A percentile compares a stretch with the other conserved stretches of the same genome.
Evolutionary conservation across 179 eudicot genomes (phyloP).

Genomic region (Heliamphora pulchella): DNA sequence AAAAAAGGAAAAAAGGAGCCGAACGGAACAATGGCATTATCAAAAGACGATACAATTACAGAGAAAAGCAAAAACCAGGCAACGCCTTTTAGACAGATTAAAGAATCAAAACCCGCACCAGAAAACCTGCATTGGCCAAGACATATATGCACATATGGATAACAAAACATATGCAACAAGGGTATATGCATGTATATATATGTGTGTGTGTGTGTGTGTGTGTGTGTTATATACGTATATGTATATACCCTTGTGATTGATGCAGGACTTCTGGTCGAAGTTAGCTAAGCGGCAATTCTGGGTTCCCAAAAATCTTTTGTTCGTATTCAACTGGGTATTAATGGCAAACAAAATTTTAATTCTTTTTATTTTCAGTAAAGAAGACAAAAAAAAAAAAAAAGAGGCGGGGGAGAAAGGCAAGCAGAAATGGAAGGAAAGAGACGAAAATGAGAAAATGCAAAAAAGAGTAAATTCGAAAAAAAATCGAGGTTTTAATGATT

Average conservation of each 20-base stretch:
- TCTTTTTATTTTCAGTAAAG: neutral
- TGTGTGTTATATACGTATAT: neutral
- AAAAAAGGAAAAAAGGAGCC: neutral
- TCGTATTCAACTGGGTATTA: neutral
- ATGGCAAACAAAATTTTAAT: neutral
- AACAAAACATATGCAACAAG: neutral
- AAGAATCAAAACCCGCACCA: conserved; percentile 30
- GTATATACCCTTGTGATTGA: conserved; percentile 10
- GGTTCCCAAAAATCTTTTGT: conserved; percentile 20
- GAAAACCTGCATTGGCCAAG: conserved; percentile 22
- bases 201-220: conserved; percentile 7
- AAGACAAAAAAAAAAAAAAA: neutral
- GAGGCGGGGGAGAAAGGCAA: neutral
- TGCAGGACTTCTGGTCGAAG: conserved; percentile 37
- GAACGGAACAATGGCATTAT: neutral
- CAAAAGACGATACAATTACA: neutral
- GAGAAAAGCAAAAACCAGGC: neutral
- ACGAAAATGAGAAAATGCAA: neutral
- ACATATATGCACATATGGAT: conserved; percentile 4
- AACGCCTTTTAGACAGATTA: no score
- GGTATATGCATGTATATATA: neutral
- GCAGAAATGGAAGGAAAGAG: neutral
- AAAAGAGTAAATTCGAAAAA: neutral
- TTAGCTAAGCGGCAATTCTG: conserved; percentile 19
- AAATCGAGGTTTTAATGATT: conserved; percentile 3